Evolutionary conservation across 2,329 filamentous ascomycete species (phyloP), one percentile per base, ranked within the genome.

Genomic region (Calonectria pseudoturangicola): DNA sequence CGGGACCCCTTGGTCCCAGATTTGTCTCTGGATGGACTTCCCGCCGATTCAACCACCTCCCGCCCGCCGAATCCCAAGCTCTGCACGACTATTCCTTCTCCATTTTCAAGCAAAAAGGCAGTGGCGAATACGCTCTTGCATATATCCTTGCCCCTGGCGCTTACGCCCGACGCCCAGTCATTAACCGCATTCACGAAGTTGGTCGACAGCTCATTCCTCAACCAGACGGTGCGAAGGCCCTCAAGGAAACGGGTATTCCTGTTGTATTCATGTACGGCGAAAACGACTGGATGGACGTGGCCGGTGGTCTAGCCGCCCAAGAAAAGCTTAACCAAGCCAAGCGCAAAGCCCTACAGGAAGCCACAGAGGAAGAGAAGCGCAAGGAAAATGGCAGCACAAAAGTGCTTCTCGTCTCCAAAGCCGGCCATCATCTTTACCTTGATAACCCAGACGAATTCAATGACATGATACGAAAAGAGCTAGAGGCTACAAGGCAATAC

Each of bases 231-330:
- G 75, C 72, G 9, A 73, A 76, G 12, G 70, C 77, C 18, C 70
- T 79, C 48, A 84, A 82, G 70, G 90, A 92, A 78, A 93, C 89
- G 0, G 95, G 96, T 1, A 88, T 95, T 63, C 96, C 97, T 0
- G 88, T 98, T 39, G 90, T 98, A 10, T 91, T 99, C 82, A 96
- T 98, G 94, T 99, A 99, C 82, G 97, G 97, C 75, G 96, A 98
- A 79, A 93, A 97, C 81, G 97, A 99, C 87, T 99, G 97, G 97
- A 99, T 99, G 97, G 97, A 99, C 77, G 92, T 97, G 10, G 92
- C 92, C 0, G 97, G 96, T 33, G 97, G 97, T 0, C 91, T 92
- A 58, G 95, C 94, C 0, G 92, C 96, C 0, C 91, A 94, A 80
- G 91, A 96, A 84, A 95, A 93, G 83, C 89, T 98, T 15, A 92